A percentile compares a stretch with the other conserved stretches of the same genome.
These are phyloP conservation scores for Stenogyne calaminthoides DNA, from an alignment of 305 asterid species.

Conservation along the genomic window DNA sequence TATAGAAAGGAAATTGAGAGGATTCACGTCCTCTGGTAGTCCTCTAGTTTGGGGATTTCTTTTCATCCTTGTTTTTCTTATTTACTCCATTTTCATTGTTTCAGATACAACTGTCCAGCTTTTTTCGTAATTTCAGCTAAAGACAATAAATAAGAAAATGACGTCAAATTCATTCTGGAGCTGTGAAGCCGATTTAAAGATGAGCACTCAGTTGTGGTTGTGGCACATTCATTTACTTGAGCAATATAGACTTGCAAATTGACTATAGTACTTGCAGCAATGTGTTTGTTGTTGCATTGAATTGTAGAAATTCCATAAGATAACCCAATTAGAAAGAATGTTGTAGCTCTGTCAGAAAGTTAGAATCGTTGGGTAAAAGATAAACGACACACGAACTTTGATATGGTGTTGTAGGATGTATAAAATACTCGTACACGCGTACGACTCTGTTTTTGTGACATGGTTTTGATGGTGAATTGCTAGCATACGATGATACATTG, in stretches of 20 bases:
- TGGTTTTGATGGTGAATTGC: not conserved
- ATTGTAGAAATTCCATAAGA: not conserved
- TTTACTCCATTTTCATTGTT: not conserved
- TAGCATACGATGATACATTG: not conserved
- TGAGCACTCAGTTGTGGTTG: not conserved
- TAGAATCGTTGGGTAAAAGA: not conserved
- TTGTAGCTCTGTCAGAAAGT: not conserved
- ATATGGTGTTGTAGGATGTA: not conserved
- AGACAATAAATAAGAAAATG: not conserved
- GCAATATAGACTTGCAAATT: not conserved
- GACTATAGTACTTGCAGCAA: not conserved
- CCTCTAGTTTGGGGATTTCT: not conserved
- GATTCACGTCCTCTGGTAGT: not conserved
- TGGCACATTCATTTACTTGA: not conserved
- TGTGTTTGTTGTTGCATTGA: not conserved
- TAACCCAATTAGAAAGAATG: not conserved
- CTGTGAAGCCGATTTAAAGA: conserved; percentile 9
- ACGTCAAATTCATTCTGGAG: conserved; percentile 2
- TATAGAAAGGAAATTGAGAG: not conserved
- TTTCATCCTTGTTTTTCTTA: not conserved
- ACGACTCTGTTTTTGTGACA: not conserved
- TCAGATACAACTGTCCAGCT: conserved; percentile 30
- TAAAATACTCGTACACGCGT: not conserved
- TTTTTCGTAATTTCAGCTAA: conserved; percentile 4
- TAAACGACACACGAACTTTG: not conserved